Conservation (phyloP, 495 filamentous ascomycete genomes). For the Penicillium soppii region DNA sequence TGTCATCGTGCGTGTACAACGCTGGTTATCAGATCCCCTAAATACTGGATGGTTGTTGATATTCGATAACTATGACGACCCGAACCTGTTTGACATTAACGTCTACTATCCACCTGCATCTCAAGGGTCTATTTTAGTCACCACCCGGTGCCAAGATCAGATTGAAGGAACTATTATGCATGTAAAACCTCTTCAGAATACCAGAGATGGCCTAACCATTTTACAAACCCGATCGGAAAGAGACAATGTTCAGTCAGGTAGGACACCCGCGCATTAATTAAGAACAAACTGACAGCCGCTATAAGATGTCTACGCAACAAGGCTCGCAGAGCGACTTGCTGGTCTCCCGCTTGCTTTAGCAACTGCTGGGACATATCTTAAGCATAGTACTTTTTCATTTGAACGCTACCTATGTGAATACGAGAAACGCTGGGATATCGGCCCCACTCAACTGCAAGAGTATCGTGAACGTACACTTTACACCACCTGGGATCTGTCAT, state of each 20-base stretch:
- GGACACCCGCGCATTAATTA: neutral
- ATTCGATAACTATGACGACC: conserved; percentile 16
- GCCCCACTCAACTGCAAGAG: neutral
- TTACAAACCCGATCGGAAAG: conserved; percentile 5
- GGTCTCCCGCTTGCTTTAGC: conserved; percentile 13
- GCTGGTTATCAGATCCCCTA: conserved; percentile 1
- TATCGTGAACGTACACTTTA: conserved; percentile 3
- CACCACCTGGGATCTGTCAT: conserved; percentile 11
- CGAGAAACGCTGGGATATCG: conserved; percentile 5
- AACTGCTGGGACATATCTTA: conserved; percentile 9
- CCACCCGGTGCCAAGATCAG: neutral
- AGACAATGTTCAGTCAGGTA: conserved; percentile 4
- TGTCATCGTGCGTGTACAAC: neutral
- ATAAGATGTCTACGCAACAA: conserved; percentile 6
- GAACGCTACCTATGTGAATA: conserved; percentile 9
- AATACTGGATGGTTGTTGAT: conserved; percentile 14
- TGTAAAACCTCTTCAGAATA: conserved; percentile 1
- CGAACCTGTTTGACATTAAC: neutral
- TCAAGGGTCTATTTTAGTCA: conserved; percentile 10
- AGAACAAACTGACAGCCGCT: neutral
- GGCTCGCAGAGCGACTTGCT: conserved; percentile 1
- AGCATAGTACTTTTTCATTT: neutral
- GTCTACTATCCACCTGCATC: conserved; percentile 3
- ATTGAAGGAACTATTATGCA: neutral
- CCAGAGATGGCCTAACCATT: conserved; percentile 1